Conservation (phyloP, 768 basidiomycete species). For the Macrocybe gigantea region DNA sequence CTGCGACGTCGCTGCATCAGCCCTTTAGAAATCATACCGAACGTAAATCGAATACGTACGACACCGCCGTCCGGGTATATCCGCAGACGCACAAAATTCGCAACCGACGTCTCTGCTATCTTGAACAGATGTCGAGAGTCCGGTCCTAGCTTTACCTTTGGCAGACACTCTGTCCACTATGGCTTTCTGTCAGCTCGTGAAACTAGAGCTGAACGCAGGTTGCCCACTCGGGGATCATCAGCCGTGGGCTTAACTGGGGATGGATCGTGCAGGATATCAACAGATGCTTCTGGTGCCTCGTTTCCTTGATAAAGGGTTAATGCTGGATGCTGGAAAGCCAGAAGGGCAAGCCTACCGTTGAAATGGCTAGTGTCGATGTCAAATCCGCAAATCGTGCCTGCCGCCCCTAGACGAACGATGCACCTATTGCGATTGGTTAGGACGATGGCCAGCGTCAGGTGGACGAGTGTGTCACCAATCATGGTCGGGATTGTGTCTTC, state of each 20-base stretch:
- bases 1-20: conserved; percentile 28
- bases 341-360: conserved; percentile 50
- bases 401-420: conserved; percentile 82
- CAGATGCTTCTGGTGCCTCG: conserved; percentile 78
- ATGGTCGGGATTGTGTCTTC: conserved; percentile 80
- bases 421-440: conserved; percentile 47
- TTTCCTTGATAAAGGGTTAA: conserved; percentile 47
- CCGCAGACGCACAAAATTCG: conserved; percentile 84
- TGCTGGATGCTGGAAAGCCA: not conserved
- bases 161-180: conserved; percentile 80
- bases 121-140: conserved; percentile 86
- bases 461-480: conserved; percentile 62
- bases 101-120: conserved; percentile 42
- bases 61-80: conserved; percentile 99
- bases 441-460: not conserved
- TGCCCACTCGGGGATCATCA: conserved; percentile 46
- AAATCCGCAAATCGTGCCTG: conserved; percentile 70
- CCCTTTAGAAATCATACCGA: not conserved
- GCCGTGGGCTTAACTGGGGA: conserved; percentile 36
- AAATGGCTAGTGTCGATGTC: conserved; percentile 97
- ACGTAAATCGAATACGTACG: conserved; percentile 39
- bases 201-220: not conserved
- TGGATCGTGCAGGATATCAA: conserved; percentile 50
- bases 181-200: conserved; percentile 6
- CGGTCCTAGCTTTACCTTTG: conserved; percentile 73